Base-by-base conservation (phyloP, 352 stramenopile genomes). In the Globisporangium parvum region DNA sequence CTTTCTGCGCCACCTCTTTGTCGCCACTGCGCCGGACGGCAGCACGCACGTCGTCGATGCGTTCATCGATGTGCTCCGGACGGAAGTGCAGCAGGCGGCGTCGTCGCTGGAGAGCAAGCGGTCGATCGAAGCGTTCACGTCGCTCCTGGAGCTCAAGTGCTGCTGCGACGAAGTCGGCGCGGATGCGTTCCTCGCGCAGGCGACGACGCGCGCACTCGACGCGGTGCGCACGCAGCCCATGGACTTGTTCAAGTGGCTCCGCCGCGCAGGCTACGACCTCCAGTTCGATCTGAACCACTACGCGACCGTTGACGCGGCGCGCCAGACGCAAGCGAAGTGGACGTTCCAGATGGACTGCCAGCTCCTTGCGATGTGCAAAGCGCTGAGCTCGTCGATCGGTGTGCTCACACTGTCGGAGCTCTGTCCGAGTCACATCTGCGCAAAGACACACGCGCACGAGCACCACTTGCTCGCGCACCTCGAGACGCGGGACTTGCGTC, bases 261-360 rank as follows among this genome's bases (percentile, higher is more conserved):
- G 73, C 12, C 57, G 58, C 10, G 60, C 60, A 9, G 81, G 81
- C 4, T 87, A 83, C 51, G 81, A 91, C 57, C 59, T 89, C 14
- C 67, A 77, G 49, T 71, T 80, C 9, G 67, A 81, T 28, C 44
- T 65, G 17, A 86, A 68, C 42, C 73, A 88, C 55, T 87, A 75
- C 26, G 41, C 53, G 5, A 75, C 71, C 0, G 21, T 70, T 18
- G 71, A 87, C 33, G 62, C 55, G 31, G 78, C 79, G 8, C 51
- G 77, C 17, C 55, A 67, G 31, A 67, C 75, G 15, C 77, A 89
- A 60, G 53, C 47, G 14, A 85, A 86, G 60, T 91, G 81, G 81
- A 87, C 77, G 17, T 65, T 84, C 51, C 65, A 70, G 21, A 91
- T 91, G 81, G 81, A 91, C 62, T 75, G 72, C 24, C 78, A 90